A percentile compares a stretch with the other conserved stretches of the same genome.
Conservation (phyloP, 306 rosid species). For the Vigna nakashimae region DNA sequence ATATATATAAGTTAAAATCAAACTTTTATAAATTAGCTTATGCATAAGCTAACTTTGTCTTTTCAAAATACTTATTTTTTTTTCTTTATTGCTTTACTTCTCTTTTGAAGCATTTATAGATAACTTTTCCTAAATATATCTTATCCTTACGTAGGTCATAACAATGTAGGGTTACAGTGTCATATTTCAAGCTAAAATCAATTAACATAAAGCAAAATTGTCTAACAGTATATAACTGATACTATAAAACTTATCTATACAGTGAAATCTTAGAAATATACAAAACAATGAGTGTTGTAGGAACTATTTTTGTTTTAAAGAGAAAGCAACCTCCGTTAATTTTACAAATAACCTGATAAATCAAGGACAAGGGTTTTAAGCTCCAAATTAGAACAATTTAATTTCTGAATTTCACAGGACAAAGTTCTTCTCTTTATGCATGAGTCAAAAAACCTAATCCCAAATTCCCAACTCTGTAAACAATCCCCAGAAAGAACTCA, state of each 20-base stretch:
- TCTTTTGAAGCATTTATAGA: too few relatives aligned
- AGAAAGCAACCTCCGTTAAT: background rate
- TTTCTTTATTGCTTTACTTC: too few relatives aligned
- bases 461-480: background rate
- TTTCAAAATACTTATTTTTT: too few relatives aligned
- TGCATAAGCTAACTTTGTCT: too few relatives aligned
- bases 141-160: background rate
- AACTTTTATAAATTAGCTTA: too few relatives aligned
- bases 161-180: background rate
- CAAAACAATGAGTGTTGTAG: conserved; percentile 10
- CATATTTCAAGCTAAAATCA: too few relatives aligned
- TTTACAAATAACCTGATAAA: conserved; percentile 6
- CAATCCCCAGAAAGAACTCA: background rate
- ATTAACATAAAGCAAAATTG: too few relatives aligned
- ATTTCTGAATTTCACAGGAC: conserved; percentile 16
- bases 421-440: background rate
- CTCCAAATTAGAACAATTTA: conserved; percentile 32
- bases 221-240: too few relatives aligned
- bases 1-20: too few relatives aligned
- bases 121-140: too few relatives aligned
- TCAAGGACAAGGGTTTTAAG: conserved; percentile 26
- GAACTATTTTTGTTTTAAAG: background rate
- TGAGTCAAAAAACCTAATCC: conserved; percentile 10
- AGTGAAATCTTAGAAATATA: background rate
- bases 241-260: background rate